A percentile compares a stretch with the other conserved stretches of the same genome.
Evolutionary conservation across 148 eudicot species (phyloP).

Genomic region (Nepenthes mirabilis): DNA sequence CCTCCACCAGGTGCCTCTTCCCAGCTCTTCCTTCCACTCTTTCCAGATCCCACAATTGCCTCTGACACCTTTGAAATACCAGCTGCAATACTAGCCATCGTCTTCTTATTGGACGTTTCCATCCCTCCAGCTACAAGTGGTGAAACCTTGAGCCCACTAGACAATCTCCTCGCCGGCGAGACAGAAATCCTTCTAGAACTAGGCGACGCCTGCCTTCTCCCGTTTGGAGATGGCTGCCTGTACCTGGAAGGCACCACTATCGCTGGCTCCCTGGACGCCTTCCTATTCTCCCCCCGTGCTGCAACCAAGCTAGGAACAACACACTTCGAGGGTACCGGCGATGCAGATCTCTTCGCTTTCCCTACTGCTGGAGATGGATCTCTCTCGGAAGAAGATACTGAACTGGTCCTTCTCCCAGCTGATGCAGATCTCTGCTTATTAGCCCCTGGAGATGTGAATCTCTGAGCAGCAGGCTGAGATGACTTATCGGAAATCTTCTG

Average conservation of each 20-base stretch:
- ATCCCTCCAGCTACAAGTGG: constrained; percentile 14
- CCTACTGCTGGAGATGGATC: constrained; percentile 68
- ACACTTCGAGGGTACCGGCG: constrained; percentile 90
- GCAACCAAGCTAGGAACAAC: constrained; percentile 69
- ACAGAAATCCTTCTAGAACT: constrained; percentile 68
- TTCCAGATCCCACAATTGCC: constrained; percentile 35
- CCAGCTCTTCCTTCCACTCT: constrained; percentile 56
- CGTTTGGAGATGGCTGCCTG: constrained; percentile 78
- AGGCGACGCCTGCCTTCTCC: constrained; percentile 57
- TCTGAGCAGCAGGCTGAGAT: constrained; percentile 20
- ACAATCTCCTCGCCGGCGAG: constrained; percentile 81
- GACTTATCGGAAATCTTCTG: constrained; percentile 14
- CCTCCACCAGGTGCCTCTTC: constrained; percentile 32
- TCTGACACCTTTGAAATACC: constrained; percentile 58
- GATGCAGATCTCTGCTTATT: constrained; percentile 34
- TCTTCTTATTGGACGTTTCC: constrained; percentile 60
- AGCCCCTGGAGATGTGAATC: constrained; percentile 64
- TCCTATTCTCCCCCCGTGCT: constrained; percentile 65
- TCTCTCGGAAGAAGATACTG: constrained; percentile 19
- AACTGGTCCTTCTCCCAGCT: constrained; percentile 30
- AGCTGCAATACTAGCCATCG: constrained; percentile 38
- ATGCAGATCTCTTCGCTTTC: constrained; percentile 65
- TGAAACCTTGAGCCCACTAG: constrained; percentile 36
- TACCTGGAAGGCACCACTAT: constrained; percentile 90
- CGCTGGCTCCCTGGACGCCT: constrained; percentile 47